Evolutionary conservation across 192 early-diverging fungal species (phyloP), one percentile per base, ranked within the genome.

Genomic region (Dimargaris cristalligena): DNA sequence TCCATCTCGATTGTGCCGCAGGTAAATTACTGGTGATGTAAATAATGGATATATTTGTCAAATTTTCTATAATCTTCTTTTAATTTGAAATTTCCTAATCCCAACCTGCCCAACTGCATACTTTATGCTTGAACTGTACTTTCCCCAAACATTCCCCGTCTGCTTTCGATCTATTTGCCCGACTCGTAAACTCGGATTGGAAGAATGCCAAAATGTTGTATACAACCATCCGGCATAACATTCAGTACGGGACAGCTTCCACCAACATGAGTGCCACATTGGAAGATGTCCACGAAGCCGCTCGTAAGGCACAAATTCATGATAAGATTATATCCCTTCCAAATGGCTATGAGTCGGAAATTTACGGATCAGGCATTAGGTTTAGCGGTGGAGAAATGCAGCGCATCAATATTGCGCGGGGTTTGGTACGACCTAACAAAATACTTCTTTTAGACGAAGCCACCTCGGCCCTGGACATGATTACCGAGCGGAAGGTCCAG

Each of bases 321-420:
- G 77, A 79, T 45, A 58, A 59, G 23, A 75, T 79, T 46, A 70
- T 77, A 65, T 25, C 49, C 0, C 54, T 79, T 3, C 71, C 75
- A 25, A 68, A 77, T 8, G 67, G 69, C 20, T 79, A 77, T 54
- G 67, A 78, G 4, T 75, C 77, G 20, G 9, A 1, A 1, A 1
- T 33, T 11, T 86, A 90, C 26, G 88, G 93, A 67, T 73, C 89
- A 10, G 91, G 91, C 0, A 81, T 88, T 62, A 71, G 89, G 52
- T 72, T 98, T 22, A 84, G 80, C 51, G 91, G 92, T 50, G 92
- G 91, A 22, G 94, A 95, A 73, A 93, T 92, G 73, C 93, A 96
- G 73, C 68, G 91, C 4, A 81, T 96, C 20, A 82, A 90, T 1
- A 74, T 99, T 34, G 91, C 96, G 8, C 77, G 96, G 49, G 84